phyloP scores from a whole-genome alignment of 2,329 filamentous ascomycete genomes.

The Fusarium sp. region DNA sequence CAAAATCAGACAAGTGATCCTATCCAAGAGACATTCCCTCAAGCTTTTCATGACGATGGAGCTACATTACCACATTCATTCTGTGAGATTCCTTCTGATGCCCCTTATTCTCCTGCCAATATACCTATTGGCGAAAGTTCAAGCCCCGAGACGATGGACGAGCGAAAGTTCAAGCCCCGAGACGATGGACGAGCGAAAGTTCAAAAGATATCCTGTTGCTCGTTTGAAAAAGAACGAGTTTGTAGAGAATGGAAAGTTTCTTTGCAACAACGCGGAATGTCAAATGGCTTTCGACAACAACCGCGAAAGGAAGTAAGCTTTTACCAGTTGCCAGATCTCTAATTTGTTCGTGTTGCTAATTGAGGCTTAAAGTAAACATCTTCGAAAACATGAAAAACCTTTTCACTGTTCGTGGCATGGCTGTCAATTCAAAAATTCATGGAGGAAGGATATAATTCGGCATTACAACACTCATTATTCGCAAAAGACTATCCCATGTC shows the following conservation, averaged over 20 bases:
- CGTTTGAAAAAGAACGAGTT: constrained; percentile 30
- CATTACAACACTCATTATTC: constrained; percentile 23
- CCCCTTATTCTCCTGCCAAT: not conserved
- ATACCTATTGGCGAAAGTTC: not conserved
- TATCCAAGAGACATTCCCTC: not conserved
- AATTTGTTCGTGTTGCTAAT: not conserved
- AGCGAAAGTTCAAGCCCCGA: too few relatives aligned
- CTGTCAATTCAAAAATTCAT: constrained; percentile 7
- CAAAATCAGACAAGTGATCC: not conserved
- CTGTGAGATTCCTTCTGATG: not conserved
- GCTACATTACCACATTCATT: constrained; percentile 6
- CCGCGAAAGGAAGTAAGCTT: constrained; percentile 27
- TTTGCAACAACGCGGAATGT: constrained; percentile 25
- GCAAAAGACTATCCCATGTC: constrained; percentile 4
- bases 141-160: not conserved
- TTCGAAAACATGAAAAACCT: constrained; percentile 31
- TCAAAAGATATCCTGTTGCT: constrained; percentile 15
- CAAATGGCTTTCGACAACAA: not conserved
- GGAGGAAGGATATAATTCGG: constrained; percentile 26
- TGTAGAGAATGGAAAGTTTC: constrained; percentile 23
- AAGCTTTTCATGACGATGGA: not conserved
- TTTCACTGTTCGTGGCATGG: constrained; percentile 24
- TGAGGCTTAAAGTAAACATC: constrained; percentile 28
- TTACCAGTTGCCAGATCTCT: not conserved
- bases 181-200: constrained; percentile 6